phyloP scores from a whole-genome alignment of 2,329 filamentous ascomycete genomes.

The Phyllosticta ampelicida region DNA sequence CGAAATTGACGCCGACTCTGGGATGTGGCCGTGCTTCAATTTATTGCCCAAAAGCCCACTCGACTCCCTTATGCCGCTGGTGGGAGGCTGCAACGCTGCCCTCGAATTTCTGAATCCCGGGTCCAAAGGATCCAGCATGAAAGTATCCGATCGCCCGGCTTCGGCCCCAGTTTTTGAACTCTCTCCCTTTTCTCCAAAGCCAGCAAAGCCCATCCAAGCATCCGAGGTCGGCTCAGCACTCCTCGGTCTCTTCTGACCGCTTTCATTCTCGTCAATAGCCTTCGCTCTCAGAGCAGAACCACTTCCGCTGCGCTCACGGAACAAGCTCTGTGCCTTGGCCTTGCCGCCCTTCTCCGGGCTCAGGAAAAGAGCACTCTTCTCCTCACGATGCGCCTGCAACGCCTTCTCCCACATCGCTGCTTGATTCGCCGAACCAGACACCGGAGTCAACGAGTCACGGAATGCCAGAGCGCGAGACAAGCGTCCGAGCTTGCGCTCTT shows the following conservation, averaged over 20 bases:
- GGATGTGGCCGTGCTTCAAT: not conserved
- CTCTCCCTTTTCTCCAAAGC: not conserved
- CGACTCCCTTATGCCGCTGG: not conserved
- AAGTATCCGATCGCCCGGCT: not conserved
- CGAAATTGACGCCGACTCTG: not conserved
- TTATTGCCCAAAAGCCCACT: not conserved
- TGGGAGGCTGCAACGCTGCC: not conserved
- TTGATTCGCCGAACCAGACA: conserved; percentile 13
- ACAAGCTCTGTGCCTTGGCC: not conserved
- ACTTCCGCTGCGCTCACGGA: conserved; percentile 5
- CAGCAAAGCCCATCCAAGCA: not conserved
- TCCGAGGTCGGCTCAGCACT: not conserved
- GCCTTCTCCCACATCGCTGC: conserved; percentile 26
- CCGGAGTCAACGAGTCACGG: conserved; percentile 12
- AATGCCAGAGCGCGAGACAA: conserved; percentile 23
- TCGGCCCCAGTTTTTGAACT: not conserved
- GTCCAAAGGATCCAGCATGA: conserved; percentile 5
- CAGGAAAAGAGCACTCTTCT: conserved; percentile 25
- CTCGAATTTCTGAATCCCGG: not conserved
- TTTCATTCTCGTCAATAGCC: not conserved
- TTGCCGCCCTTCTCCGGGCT: conserved; percentile 21
- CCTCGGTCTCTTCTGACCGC: not conserved
- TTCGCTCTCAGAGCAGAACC: not conserved
- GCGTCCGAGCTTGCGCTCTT: conserved; percentile 14
- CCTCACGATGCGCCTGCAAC: conserved; percentile 25